Conservation (phyloP, 371 early-diverging fungal species). For the Mucor indicus region DNA sequence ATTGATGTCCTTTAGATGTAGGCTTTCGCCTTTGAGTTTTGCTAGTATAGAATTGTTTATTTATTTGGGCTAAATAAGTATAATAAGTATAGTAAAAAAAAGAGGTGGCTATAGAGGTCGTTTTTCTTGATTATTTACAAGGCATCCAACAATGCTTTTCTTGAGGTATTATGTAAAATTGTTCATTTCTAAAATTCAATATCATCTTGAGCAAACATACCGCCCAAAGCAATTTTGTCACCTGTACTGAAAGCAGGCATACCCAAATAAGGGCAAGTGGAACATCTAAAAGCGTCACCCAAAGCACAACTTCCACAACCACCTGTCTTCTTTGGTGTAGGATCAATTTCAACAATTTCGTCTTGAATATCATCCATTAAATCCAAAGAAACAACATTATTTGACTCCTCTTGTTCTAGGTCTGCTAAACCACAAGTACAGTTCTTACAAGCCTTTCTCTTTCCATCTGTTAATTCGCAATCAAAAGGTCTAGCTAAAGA, state of each 20-base stretch:
- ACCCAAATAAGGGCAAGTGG: conserved; percentile 96
- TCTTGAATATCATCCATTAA: conserved; percentile 47
- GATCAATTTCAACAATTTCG: conserved; percentile 56
- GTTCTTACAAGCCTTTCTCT: conserved; percentile 95
- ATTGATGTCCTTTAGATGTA: no score
- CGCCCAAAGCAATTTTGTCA: conserved; percentile 85
- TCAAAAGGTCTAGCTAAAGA: conserved; percentile 66
- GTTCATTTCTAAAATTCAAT: conserved; percentile 50
- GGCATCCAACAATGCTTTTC: no score
- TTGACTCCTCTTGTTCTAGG: conserved; percentile 53
- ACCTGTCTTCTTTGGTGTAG: conserved; percentile 54
- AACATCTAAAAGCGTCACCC: conserved; percentile 99
- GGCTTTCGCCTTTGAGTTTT: no score
- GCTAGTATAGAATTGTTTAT: no score
- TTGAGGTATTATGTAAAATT: no score
- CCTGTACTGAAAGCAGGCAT: conserved; percentile 99
- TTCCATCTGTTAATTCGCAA: conserved; percentile 63
- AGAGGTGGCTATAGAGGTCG: no score
- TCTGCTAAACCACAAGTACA: conserved; percentile 95
- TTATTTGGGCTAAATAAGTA: no score
- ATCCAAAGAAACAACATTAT: conserved; percentile 72
- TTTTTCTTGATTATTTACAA: no score
- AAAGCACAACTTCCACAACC: conserved; percentile 86
- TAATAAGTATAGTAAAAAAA: no score
- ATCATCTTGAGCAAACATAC: conserved; percentile 53